Evolutionary conservation across 108 stramenopile genomes (phyloP), one percentile per base, ranked within the genome.

Genomic region (Parmales sp.): DNA sequence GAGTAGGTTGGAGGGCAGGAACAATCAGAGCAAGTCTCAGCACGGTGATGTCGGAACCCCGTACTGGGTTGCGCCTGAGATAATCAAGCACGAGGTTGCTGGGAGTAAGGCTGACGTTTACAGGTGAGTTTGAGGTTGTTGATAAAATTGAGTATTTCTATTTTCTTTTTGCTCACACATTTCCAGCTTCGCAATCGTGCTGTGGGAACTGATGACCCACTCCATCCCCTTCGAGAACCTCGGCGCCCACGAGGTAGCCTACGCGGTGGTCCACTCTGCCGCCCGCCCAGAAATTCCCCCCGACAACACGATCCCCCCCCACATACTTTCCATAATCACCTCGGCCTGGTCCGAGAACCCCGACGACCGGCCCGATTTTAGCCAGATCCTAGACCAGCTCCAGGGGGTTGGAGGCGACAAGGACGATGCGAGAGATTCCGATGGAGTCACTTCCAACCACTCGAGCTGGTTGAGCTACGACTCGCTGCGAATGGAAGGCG

Each of bases 201-300:
- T 76, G 22, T 76, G 75, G 75, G 75, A 76, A 26, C 66, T 76
- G 20, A 43, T 65, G 0, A 50, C 69, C 2, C 71, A 39, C 26
- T 66, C 49, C 25, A 50, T 68, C 31, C 75, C 75, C 1, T 69
- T 71, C 45, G 28, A 66, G 22, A 67, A 63, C 20, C 0, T 37
- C 1, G 22, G 50, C 7, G 71, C 67, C 11, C 39, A 65, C 11
- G 48, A 65, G 3, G 36, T 38, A 1, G 75, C 75, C 0, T 45
- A 67, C 7, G 70, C 37, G 1, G 75, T 76, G 8, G 75, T 70
- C 29, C 63, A 76, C 20, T 65, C 38, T 7, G 71, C 67, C 13
- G 28, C 71, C 9, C 70, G 75, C 5, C 75, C 75, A 13, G 25
- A 23, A 2, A 41, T 76, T 0, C 72, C 72, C 3, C 11, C 4